Conservation (phyloP, 192 early-diverging fungal species). For the Coemansia sp. region DNA sequence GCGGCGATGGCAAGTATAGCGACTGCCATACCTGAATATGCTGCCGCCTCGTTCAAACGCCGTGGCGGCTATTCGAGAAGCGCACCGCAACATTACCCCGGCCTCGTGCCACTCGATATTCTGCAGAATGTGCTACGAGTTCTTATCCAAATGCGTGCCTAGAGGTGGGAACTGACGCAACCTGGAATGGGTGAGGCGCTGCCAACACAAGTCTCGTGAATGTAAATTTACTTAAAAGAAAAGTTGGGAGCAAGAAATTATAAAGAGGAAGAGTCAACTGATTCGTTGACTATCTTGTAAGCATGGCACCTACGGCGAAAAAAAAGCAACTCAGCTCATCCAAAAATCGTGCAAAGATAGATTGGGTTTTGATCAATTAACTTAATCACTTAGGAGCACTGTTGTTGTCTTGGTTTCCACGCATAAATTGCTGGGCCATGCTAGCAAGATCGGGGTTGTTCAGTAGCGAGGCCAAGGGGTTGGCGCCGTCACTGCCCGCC, state of each 20-base stretch:
- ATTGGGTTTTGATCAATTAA: not conserved
- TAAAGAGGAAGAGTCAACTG: too few relatives aligned
- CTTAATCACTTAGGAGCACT: not conserved
- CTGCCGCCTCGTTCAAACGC: conserved; percentile 3
- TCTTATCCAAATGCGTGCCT: not conserved
- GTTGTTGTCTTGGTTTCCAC: not conserved
- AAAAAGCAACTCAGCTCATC: not conserved
- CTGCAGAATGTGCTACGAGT: not conserved
- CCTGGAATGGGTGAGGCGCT: not conserved
- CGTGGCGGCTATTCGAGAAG: conserved; percentile 7
- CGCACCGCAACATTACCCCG: conserved; percentile 5
- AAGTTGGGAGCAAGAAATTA: not conserved
- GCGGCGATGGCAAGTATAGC: conserved; percentile 1
- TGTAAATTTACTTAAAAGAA: not conserved
- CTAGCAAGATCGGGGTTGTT: conserved; percentile 39
- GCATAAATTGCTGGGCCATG: conserved; percentile 39
- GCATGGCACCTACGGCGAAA: not conserved
- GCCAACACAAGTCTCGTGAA: not conserved
- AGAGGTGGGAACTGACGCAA: not conserved
- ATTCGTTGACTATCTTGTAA: not conserved
- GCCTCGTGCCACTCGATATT: not conserved
- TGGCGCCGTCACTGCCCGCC: conserved; percentile 2
- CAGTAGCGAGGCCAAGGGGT: conserved; percentile 37
- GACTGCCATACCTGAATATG: not conserved
- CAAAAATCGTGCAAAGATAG: not conserved